Evolutionary conservation across 2,329 filamentous ascomycete genomes (phyloP).

Genomic region (Lachnellula suecica): DNA sequence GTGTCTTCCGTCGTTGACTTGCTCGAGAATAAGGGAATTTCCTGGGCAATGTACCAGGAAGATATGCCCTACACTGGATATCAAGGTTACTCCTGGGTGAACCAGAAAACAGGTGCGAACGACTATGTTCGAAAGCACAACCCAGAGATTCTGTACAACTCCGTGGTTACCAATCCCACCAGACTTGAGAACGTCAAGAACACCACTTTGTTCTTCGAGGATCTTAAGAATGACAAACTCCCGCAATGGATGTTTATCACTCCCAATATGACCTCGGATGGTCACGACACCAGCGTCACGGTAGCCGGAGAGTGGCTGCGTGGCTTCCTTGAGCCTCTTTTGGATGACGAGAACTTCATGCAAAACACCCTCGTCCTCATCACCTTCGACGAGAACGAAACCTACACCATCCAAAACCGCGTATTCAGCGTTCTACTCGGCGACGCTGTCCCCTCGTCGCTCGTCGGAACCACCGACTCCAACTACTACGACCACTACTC

Average conservation of each 20-base stretch:
- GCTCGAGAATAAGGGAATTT: slow-evolving; percentile 62
- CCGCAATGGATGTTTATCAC: slow-evolving; percentile 74
- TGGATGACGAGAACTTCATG: slow-evolving; percentile 70
- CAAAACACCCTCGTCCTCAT: slow-evolving; percentile 72
- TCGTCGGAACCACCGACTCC: slow-evolving; percentile 66
- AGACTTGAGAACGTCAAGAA: slow-evolving; percentile 74
- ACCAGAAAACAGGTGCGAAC: slow-evolving; percentile 64
- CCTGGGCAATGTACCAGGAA: slow-evolving; percentile 75
- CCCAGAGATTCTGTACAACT: slow-evolving; percentile 63
- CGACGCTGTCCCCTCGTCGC: slow-evolving; percentile 64
- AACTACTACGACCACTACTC: slow-evolving; percentile 76
- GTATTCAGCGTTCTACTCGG: slow-evolving; percentile 72
- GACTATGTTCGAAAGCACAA: slow-evolving; percentile 87
- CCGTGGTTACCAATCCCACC: slow-evolving; percentile 55
- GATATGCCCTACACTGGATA: slow-evolving; percentile 75
- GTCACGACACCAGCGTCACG: slow-evolving; percentile 71
- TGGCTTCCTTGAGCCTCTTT: slow-evolving; percentile 67
- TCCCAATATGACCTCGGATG: slow-evolving; percentile 74
- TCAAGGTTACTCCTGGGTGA: slow-evolving; percentile 62
- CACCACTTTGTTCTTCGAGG: slow-evolving; percentile 65
- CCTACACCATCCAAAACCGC: slow-evolving; percentile 65
- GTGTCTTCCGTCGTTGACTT: slow-evolving; percentile 68
- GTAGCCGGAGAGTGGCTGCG: slow-evolving; percentile 68
- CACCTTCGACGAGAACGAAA: slow-evolving; percentile 78
- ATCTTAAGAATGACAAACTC: slow-evolving; percentile 60